phyloP scores from a whole-genome alignment of 441 rosid species.

The Syzygium malaccense region DNA sequence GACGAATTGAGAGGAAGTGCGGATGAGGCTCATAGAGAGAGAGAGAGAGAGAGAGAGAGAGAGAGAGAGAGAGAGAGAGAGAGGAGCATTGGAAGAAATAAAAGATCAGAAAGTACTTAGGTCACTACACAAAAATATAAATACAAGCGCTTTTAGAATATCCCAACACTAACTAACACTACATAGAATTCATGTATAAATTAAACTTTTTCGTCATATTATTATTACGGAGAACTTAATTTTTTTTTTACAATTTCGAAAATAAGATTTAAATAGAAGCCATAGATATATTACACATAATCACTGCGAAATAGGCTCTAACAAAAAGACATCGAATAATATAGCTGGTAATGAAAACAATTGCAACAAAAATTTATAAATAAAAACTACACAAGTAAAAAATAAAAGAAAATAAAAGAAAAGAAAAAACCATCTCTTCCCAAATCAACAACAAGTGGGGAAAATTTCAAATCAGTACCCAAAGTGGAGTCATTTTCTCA shows the following conservation, averaged over 20 bases:
- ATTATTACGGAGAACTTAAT: neutral
- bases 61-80: neutral
- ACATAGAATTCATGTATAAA: neutral
- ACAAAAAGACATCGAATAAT: no score
- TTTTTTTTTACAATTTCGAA: neutral
- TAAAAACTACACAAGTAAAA: neutral
- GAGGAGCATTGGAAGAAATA: neutral
- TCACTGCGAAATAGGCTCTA: no score
- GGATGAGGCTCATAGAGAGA: neutral
- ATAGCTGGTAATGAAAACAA: neutral
- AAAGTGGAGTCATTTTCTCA: no score
- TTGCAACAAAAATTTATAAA: neutral
- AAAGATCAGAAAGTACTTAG: neutral
- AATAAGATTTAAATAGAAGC: neutral
- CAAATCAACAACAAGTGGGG: no score
- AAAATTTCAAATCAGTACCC: no score
- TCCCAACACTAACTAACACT: no score
- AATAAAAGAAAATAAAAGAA: neutral
- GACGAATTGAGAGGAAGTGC: neutral
- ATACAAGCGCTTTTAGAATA: fast-evolving
- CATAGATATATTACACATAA: neutral
- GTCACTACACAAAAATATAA: neutral
- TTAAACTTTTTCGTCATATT: neutral
- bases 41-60: neutral
- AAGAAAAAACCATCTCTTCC: no score